A percentile compares a stretch with the other conserved stretches of the same genome.
These are phyloP conservation scores for Astraeus odoratus DNA, from an alignment of 768 basidiomycete genomes.

Conservation along the genomic window DNA sequence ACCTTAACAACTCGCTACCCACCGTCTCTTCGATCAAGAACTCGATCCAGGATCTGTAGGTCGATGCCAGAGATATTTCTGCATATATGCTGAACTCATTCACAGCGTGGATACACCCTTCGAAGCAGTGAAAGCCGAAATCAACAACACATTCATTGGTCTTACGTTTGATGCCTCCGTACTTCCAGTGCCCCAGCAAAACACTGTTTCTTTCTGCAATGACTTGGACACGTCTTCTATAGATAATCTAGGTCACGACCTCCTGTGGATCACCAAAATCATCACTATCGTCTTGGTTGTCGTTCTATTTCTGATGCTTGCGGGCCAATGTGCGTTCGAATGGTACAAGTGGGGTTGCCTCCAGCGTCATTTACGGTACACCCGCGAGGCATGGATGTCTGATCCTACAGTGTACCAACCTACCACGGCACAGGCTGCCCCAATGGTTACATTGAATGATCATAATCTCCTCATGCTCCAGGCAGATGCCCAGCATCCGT, in stretches of 20 bases:
- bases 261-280: constrained; percentile 76
- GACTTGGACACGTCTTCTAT: constrained; percentile 77
- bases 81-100: constrained; percentile 1
- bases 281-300: constrained; percentile 68
- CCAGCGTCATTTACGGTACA: constrained; percentile 56
- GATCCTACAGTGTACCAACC: constrained; percentile 58
- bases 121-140: constrained; percentile 78
- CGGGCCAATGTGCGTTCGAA: constrained; percentile 67
- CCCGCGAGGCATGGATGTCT: constrained; percentile 68
- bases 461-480: constrained; percentile 77
- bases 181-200: constrained; percentile 71
- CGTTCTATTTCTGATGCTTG: constrained; percentile 66
- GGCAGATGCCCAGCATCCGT: constrained; percentile 61
- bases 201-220: constrained; percentile 66
- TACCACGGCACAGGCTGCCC: constrained; percentile 24
- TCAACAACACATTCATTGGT: constrained; percentile 78
- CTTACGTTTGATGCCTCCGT: constrained; percentile 64
- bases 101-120: constrained; percentile 78
- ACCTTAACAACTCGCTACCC: constrained; percentile 77
- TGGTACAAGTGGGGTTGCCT: constrained; percentile 86
- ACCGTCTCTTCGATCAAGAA: constrained; percentile 70
- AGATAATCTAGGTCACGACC: constrained; percentile 74
- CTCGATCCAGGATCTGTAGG: constrained; percentile 61
- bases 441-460: constrained; percentile 56
- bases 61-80: constrained; percentile 7